Evolutionary conservation across 2,329 filamentous ascomycete genomes (phyloP).

Genomic region (Sporothrix sp.): DNA sequence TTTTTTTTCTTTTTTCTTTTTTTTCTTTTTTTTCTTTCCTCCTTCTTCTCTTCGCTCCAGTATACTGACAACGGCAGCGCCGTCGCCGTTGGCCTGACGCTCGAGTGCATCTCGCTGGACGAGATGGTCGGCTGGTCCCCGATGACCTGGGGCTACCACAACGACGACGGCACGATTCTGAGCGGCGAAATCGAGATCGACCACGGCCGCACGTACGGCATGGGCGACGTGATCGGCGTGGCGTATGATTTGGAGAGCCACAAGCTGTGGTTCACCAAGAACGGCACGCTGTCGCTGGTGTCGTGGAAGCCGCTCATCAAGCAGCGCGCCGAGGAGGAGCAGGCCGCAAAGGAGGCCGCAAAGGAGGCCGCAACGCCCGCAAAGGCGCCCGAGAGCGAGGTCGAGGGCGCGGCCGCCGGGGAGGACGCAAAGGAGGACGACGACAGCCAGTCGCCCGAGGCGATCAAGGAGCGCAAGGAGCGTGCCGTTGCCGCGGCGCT

Average conservation of each 20-base stretch:
- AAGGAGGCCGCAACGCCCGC: no score
- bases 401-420: no score
- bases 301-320: background rate
- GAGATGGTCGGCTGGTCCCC: background rate
- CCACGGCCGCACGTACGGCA: background rate
- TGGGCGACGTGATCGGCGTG: constrained; percentile 1
- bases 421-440: background rate
- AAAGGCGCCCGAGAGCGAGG: no score
- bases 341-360: background rate
- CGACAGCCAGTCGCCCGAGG: no score
- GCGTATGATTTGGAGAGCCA: background rate
- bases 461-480: background rate
- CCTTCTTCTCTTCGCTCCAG: background rate
- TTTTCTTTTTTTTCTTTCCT: background rate
- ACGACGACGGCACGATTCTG: constrained; percentile 1
- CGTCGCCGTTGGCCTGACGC: background rate
- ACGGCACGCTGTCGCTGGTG: background rate
- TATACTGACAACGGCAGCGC: background rate
- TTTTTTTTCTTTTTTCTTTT: background rate
- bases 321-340: background rate
- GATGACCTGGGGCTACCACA: background rate
- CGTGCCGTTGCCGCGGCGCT: background rate
- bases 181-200: background rate
- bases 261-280: constrained; percentile 3
- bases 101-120: background rate